A percentile compares a stretch with the other conserved stretches of the same genome.
These are phyloP conservation scores for Arthrobotrys megalospora DNA, from an alignment of 2,329 filamentous ascomycete genomes.

Conservation along the genomic window DNA sequence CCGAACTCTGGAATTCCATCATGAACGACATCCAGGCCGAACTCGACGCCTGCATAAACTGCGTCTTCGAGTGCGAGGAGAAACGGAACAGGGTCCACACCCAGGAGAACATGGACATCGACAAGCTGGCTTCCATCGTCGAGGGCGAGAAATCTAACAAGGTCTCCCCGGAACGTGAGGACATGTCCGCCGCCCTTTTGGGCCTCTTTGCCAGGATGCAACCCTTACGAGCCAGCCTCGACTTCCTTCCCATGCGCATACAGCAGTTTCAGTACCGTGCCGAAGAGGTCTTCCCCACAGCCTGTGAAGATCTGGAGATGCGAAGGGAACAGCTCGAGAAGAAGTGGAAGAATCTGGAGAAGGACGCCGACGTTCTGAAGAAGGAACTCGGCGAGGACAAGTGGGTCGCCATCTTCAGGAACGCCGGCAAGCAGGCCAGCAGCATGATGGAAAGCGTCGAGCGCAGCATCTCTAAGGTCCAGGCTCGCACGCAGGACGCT, in stretches of 20 bases:
- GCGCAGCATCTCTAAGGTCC: conserved; percentile 85
- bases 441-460: conserved; percentile 98
- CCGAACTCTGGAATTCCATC: conserved; percentile 94
- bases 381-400: conserved; percentile 94
- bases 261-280: conserved; percentile 87
- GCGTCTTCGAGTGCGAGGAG: conserved; percentile 99
- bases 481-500: conserved; percentile 72
- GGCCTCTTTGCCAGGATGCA: conserved; percentile 96
- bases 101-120: conserved; percentile 79
- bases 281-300: conserved; percentile 84
- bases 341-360: conserved; percentile 89
- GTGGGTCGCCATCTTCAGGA: conserved; percentile 95
- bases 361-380: conserved; percentile 88
- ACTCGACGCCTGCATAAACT: conserved; percentile 74
- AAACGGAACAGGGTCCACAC: conserved; percentile 82
- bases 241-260: conserved; percentile 95
- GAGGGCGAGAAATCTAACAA: conserved; percentile 73
- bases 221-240: conserved; percentile 88
- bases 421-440: conserved; percentile 81
- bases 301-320: conserved; percentile 88
- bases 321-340: conserved; percentile 81
- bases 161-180: conserved; percentile 70
- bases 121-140: conserved; percentile 91
- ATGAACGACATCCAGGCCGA: conserved; percentile 93
- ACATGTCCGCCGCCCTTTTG: conserved; percentile 81